A percentile compares a stretch with the other conserved stretches of the same genome.
Conservation (phyloP, 1,284 basidiomycete genomes). For the Cutaneotrichosporon sp. region DNA sequence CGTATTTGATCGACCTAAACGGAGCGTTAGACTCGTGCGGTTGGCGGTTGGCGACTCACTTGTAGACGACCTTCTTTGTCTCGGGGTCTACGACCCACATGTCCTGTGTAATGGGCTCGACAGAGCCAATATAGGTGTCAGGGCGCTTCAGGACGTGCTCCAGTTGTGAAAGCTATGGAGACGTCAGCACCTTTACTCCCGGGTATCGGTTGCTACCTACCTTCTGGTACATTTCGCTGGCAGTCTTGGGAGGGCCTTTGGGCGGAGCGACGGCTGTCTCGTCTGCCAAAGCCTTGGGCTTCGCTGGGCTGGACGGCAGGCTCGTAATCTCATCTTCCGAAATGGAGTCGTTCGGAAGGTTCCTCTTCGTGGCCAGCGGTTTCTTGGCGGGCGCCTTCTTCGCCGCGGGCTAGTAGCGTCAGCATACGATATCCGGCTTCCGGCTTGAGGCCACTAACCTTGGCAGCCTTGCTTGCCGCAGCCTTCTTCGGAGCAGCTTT, state of each 20-base stretch:
- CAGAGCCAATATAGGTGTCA: conserved; percentile 95
- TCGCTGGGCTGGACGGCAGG: conserved; percentile 33
- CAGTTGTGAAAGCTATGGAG: conserved; percentile 76
- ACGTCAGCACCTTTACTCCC: conserved; percentile 6
- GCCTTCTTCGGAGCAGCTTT: conserved; percentile 31
- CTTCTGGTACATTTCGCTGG: conserved; percentile 89
- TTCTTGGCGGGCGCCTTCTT: conserved; percentile 50
- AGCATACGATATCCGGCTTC: background rate
- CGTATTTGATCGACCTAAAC: conserved; percentile 73
- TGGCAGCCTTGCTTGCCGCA: conserved; percentile 26
- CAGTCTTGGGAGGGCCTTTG: conserved; percentile 57
- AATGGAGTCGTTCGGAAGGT: conserved; percentile 55
- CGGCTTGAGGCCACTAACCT: conserved; percentile 16
- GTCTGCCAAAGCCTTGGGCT: conserved; percentile 21
- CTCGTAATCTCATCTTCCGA: conserved; percentile 51
- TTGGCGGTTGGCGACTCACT: conserved; percentile 42
- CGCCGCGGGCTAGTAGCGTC: conserved; percentile 29
- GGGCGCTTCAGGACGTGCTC: conserved; percentile 96
- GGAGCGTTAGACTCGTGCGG: background rate
- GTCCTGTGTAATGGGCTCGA: conserved; percentile 72
- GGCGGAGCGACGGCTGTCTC: conserved; percentile 25
- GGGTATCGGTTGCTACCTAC: conserved; percentile 49
- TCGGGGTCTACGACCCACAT: conserved; percentile 90
- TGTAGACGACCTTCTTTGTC: conserved; percentile 69
- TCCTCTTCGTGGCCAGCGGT: conserved; percentile 59